Percentiles rank a stretch among this genome's conserved stretches.
phyloP scores from a whole-genome alignment of 306 rosid species.

The Canavalia ensiformis region DNA sequence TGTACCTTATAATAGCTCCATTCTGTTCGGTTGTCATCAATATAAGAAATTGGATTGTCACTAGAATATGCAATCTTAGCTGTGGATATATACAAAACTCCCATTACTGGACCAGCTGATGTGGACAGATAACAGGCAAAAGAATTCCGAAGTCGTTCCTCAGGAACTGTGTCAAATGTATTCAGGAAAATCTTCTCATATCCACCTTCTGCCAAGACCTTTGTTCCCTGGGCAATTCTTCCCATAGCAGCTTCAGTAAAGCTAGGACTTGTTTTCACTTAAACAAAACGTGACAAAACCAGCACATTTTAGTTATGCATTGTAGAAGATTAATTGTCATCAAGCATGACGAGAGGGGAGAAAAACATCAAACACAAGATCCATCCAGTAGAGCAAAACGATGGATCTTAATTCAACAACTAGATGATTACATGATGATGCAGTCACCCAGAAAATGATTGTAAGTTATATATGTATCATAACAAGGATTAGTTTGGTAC shows the following conservation, averaged over 20 bases:
- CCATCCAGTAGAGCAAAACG: neutral
- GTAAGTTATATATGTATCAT: neutral
- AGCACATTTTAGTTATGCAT: conserved; percentile 40
- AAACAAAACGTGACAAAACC: conserved; percentile 33
- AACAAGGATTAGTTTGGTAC: neutral
- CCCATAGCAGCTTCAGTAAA: conserved; percentile 93
- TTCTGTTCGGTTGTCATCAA: conserved; percentile 61
- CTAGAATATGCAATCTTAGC: conserved; percentile 90
- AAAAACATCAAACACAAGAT: neutral
- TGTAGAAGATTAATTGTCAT: neutral
- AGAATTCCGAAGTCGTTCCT: conserved; percentile 80
- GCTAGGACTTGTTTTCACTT: conserved; percentile 94
- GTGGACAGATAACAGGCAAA: conserved; percentile 94
- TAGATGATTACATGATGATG: neutral
- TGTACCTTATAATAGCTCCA: conserved; percentile 98
- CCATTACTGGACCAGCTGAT: conserved; percentile 79
- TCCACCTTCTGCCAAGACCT: conserved; percentile 96
- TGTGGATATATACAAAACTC: conserved; percentile 72
- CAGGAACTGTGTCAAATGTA: conserved; percentile 81
- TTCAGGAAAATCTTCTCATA: conserved; percentile 78
- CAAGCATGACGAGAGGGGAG: neutral
- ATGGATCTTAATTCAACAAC: neutral
- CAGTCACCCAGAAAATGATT: neutral
- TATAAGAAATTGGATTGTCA: conserved; percentile 88
- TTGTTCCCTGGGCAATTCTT: conserved; percentile 97